These are phyloP conservation scores for Ampelocalamus luodianensis DNA, from an alignment of 176 grass and related monocot genomes.

Conservation along the genomic window DNA sequence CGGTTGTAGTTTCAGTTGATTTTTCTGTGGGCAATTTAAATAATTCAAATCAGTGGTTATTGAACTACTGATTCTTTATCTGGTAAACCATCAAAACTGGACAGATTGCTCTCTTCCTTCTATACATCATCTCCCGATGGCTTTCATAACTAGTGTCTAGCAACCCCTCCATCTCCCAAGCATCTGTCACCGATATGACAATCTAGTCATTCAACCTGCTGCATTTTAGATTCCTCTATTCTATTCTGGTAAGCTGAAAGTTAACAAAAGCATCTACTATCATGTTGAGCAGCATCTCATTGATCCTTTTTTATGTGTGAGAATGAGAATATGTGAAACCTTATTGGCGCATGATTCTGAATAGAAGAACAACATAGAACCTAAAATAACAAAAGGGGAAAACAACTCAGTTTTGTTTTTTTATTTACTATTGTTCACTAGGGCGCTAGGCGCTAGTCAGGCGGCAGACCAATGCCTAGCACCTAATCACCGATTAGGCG, in stretches of 20 bases:
- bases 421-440: too few species aligned
- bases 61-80: background rate
- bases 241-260: background rate
- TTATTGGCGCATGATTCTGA: background rate
- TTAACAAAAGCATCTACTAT: background rate
- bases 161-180: background rate
- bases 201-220: background rate
- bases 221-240: background rate
- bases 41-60: background rate
- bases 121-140: background rate
- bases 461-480: too few species aligned
- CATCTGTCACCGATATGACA: background rate
- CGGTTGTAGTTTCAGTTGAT: background rate
- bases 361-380: background rate
- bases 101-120: background rate
- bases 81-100: background rate
- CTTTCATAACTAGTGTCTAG: background rate
- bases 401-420: background rate
- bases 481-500: too few species aligned
- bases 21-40: background rate
- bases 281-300: background rate
- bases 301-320: background rate
- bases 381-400: background rate
- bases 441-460: too few species aligned
- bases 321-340: background rate